phyloP scores from a whole-genome alignment of 2,329 filamentous ascomycete species.

The Phyllachora maydis region DNA sequence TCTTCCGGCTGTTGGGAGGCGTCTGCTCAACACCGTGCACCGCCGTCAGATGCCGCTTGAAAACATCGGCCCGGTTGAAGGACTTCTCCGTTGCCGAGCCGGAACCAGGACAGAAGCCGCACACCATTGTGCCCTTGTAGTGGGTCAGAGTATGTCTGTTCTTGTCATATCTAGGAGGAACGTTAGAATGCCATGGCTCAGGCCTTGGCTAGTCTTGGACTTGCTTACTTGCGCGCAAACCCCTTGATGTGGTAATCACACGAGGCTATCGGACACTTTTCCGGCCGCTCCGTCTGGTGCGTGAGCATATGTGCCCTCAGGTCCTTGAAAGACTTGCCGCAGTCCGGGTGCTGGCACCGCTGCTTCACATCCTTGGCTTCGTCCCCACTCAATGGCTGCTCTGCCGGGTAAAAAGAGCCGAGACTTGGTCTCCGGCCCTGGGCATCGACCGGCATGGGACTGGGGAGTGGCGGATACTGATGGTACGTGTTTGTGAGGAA shows the following conservation, averaged over 20 bases:
- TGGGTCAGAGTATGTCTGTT: slow-evolving; percentile 86
- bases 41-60: slow-evolving; percentile 81
- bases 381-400: slow-evolving; percentile 38
- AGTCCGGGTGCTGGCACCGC: slow-evolving; percentile 65
- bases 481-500: slow-evolving; percentile 29
- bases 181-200: too few relatives aligned
- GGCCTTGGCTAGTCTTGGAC: too few relatives aligned
- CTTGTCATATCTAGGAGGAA: slow-evolving; percentile 51
- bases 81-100: slow-evolving; percentile 83
- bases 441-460: slow-evolving; percentile 19
- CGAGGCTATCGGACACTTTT: slow-evolving; percentile 82
- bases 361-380: slow-evolving; percentile 48
- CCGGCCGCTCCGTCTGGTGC: slow-evolving; percentile 73
- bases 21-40: slow-evolving; percentile 88
- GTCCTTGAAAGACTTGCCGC: slow-evolving; percentile 75
- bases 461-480: slow-evolving; percentile 25
- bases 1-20: slow-evolving; percentile 78
- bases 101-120: slow-evolving; percentile 79
- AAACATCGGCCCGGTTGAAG: slow-evolving; percentile 88
- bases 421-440: slow-evolving; percentile 44
- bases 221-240: slow-evolving; percentile 53
- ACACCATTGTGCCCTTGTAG: slow-evolving; percentile 96
- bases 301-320: slow-evolving; percentile 89
- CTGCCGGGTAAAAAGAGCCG: slow-evolving; percentile 40
- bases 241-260: slow-evolving; percentile 88